phyloP scores from a whole-genome alignment of 371 early-diverging fungal genomes.

The Paraphysoderma sedebokerense region DNA sequence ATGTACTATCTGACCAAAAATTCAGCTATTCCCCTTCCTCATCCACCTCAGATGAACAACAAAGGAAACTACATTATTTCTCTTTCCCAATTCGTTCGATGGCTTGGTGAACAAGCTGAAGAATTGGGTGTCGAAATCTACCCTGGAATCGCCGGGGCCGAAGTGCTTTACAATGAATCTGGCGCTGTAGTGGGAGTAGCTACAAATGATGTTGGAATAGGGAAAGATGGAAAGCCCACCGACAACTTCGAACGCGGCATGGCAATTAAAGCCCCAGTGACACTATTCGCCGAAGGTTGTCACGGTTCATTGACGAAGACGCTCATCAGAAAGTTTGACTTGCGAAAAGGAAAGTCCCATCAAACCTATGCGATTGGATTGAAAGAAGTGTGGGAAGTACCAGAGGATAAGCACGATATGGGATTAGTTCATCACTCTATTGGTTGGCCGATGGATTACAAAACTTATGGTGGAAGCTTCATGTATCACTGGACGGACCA shows the following conservation, averaged over 20 bases:
- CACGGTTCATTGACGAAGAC: slow-evolving; percentile 90
- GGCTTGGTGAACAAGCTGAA: slow-evolving; percentile 96
- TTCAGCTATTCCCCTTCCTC: slow-evolving; percentile 74
- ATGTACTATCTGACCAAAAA: slow-evolving; percentile 72
- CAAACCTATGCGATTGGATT: slow-evolving; percentile 90
- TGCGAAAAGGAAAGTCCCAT: slow-evolving; percentile 49
- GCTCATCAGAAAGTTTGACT: slow-evolving; percentile 63
- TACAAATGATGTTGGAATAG: slow-evolving; percentile 90
- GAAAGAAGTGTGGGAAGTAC: slow-evolving; percentile 96
- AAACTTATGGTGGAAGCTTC: slow-evolving; percentile 89
- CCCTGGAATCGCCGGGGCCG: slow-evolving; percentile 80
- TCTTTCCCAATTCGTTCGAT: slow-evolving; percentile 76
- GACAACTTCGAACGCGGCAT: slow-evolving; percentile 88
- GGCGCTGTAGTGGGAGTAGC: slow-evolving; percentile 86
- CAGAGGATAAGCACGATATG: slow-evolving; percentile 63
- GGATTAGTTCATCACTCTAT: slow-evolving; percentile 77
- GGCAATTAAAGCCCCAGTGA: slow-evolving; percentile 85
- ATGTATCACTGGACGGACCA: slow-evolving; percentile 80
- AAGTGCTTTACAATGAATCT: slow-evolving; percentile 51
- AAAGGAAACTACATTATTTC: slow-evolving; percentile 94
- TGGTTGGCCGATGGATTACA: slow-evolving; percentile 80
- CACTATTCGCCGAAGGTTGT: slow-evolving; percentile 94
- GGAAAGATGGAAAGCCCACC: slow-evolving; percentile 75
- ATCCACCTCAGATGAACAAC: slow-evolving; percentile 93
- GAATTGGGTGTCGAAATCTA: slow-evolving; percentile 91